Conservation (phyloP, 768 basidiomycete species). For the Kwoniella bestiolae region DNA sequence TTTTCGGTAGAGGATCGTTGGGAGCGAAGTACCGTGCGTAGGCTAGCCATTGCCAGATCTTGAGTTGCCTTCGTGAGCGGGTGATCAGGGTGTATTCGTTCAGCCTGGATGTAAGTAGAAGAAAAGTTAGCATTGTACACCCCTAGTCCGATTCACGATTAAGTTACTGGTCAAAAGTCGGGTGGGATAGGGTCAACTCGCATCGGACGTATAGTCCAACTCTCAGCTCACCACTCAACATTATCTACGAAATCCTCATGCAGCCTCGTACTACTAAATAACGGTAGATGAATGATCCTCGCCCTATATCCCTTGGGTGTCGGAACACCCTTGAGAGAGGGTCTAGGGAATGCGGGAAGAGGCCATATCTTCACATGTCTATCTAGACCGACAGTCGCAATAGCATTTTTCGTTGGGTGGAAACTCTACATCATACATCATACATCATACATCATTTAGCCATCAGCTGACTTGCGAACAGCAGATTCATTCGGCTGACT, state of each 20-base stretch:
- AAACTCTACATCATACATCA: too few species aligned
- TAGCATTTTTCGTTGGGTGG: constrained; percentile 24
- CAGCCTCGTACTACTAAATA: constrained; percentile 32
- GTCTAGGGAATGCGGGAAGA: constrained; percentile 25
- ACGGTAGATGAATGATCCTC: constrained; percentile 21
- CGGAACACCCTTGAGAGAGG: not conserved
- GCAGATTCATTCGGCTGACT: too few species aligned
- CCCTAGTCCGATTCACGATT: not conserved
- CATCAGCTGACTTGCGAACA: too few species aligned
- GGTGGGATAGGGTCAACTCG: too few species aligned
- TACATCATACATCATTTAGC: too few species aligned
- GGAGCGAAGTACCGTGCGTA: constrained; percentile 21
- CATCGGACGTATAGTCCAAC: too few species aligned
- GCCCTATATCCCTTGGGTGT: constrained; percentile 33
- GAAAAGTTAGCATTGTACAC: not conserved
- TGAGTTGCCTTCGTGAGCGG: constrained; percentile 4
- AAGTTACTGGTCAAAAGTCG: too few species aligned
- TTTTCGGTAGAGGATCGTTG: not conserved
- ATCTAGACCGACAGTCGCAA: constrained; percentile 30
- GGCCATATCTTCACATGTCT: constrained; percentile 38
- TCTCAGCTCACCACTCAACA: constrained; percentile 41
- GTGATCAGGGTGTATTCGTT: constrained; percentile 29
- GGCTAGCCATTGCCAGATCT: constrained; percentile 37
- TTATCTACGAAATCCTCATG: constrained; percentile 25
- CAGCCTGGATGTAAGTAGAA: constrained; percentile 14